phyloP scores from a whole-genome alignment of 345 rosid genomes.

The Geranium rotundifolium region DNA sequence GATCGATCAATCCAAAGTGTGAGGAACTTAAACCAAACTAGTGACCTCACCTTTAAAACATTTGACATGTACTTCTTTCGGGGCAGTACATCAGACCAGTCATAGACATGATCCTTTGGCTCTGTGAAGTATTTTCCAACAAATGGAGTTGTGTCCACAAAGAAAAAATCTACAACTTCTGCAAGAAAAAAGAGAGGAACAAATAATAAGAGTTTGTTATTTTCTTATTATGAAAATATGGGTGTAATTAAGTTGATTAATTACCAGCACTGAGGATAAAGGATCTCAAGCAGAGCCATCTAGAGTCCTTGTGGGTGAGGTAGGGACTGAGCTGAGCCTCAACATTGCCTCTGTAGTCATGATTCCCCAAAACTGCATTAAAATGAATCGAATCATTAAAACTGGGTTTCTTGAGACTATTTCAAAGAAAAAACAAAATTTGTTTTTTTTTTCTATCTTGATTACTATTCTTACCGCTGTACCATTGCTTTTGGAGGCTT shows the following conservation, averaged over 20 bases:
- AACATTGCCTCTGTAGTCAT: conserved; percentile 50
- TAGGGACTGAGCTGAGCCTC: conserved; percentile 37
- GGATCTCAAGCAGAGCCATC: conserved; percentile 49
- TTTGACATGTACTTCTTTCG: conserved; percentile 15
- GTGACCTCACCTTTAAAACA: conserved; percentile 17
- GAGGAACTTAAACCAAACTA: not conserved
- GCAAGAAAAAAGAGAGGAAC: not conserved
- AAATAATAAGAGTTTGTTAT: not conserved
- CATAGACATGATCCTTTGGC: conserved; percentile 19
- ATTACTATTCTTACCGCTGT: conserved; percentile 18
- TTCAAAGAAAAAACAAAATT: not conserved
- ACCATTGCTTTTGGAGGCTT: conserved; percentile 44
- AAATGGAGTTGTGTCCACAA: conserved; percentile 39
- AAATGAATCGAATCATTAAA: not conserved
- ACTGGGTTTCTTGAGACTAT: too few relatives aligned
- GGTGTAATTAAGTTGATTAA: not conserved
- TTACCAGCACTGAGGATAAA: conserved; percentile 37
- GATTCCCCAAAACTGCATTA: conserved; percentile 46
- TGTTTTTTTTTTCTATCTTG: not conserved
- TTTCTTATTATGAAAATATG: not conserved
- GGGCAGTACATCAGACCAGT: conserved; percentile 29
- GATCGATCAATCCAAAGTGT: too few relatives aligned
- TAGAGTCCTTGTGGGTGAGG: conserved; percentile 25
- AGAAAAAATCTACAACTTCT: conserved; percentile 30
- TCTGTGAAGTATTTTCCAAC: conserved; percentile 25